Evolutionary conservation across 352 stramenopile genomes (phyloP).

Genomic region (Hyaloperonospora arabidopsidis): DNA sequence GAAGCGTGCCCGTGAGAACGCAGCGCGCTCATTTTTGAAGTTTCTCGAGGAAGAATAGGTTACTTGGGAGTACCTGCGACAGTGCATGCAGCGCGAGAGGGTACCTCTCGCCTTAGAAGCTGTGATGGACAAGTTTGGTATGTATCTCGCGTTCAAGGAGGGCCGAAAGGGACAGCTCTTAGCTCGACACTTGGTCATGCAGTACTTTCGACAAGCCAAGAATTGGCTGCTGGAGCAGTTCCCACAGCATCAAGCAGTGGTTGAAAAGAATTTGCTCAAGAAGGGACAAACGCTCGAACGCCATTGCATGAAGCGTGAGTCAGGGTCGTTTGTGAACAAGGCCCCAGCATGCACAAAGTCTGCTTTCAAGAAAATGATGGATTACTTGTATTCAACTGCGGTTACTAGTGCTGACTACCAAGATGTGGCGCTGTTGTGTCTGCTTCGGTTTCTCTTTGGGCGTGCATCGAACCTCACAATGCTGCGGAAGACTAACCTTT

Average conservation of each 20-base stretch:
- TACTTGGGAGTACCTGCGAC: too few relatives aligned
- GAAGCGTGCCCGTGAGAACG: too few relatives aligned
- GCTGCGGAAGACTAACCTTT: background rate
- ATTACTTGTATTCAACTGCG: background rate
- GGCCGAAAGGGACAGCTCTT: background rate
- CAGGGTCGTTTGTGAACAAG: background rate
- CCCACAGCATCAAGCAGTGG: background rate
- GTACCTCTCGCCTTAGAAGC: too few relatives aligned
- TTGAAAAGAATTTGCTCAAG: background rate
- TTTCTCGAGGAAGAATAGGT: too few relatives aligned
- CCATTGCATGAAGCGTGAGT: background rate
- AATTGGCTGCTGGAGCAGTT: conserved; percentile 21
- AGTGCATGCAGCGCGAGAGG: too few relatives aligned
- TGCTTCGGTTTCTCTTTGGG: background rate
- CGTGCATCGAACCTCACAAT: background rate
- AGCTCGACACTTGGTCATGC: background rate
- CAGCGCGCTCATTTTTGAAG: too few relatives aligned
- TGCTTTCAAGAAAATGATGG: background rate
- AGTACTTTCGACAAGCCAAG: conserved; percentile 17
- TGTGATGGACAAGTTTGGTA: conserved; percentile 7
- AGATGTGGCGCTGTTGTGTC: background rate
- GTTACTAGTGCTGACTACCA: background rate
- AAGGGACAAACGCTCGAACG: background rate
- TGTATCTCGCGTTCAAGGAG: background rate
- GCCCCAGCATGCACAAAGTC: background rate